phyloP scores from a whole-genome alignment of 108 stramenopile genomes.

The Fragilariopsis cylindrus region DNA sequence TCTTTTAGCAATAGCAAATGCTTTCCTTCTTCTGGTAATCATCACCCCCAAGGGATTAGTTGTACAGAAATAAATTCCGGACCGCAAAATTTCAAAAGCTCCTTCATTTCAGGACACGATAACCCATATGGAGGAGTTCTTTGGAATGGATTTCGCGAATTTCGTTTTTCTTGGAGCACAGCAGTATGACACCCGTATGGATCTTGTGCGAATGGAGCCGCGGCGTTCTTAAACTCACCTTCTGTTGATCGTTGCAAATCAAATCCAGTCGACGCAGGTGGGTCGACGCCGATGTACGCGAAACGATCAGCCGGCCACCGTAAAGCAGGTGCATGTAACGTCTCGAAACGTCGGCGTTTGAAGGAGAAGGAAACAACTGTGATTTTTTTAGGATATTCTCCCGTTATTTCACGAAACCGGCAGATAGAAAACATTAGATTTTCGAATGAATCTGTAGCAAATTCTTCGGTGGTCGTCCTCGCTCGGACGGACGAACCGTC shows the following conservation, averaged over 20 bases:
- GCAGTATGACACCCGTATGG: conserved; percentile 90
- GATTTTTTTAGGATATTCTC: conserved; percentile 86
- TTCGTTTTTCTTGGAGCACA: conserved; percentile 80
- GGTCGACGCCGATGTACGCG: conserved; percentile 85
- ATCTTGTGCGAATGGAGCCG: conserved; percentile 84
- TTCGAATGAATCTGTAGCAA: conserved; percentile 96
- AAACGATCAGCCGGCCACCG: conserved; percentile 81
- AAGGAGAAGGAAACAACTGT: conserved; percentile 94
- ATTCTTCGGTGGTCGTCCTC: conserved; percentile 87
- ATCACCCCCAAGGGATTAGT: conserved; percentile 60
- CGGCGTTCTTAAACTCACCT: conserved; percentile 80
- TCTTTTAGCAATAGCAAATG: no score
- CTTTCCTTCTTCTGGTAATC: no score
- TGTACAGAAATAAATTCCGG: conserved; percentile 61
- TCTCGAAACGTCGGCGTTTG: conserved; percentile 85
- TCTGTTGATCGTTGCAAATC: conserved; percentile 53
- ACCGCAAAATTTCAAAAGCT: conserved; percentile 85
- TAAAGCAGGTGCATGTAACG: conserved; percentile 83
- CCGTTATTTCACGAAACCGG: conserved; percentile 92
- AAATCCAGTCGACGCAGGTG: conserved; percentile 80
- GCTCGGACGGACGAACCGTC: conserved; percentile 58
- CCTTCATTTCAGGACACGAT: conserved; percentile 89
- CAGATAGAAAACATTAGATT: conserved; percentile 96
- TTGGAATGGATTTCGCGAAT: conserved; percentile 86
- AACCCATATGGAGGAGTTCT: conserved; percentile 86